Conservation (phyloP, 495 filamentous ascomycete species). For the Extremus antarcticus region DNA sequence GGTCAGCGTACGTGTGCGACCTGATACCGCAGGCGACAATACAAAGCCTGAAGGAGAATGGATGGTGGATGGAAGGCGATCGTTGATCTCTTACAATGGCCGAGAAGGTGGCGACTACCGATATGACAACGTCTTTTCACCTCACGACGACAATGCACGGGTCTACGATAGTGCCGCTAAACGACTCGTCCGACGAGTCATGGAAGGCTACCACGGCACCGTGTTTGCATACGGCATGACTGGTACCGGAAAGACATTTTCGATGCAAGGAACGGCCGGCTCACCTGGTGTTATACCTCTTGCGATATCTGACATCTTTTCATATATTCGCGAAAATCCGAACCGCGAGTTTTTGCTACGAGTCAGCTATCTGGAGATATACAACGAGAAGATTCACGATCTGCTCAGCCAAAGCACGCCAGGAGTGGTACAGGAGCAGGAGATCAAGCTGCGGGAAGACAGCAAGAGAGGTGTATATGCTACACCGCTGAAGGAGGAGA, state of each 20-base stretch:
- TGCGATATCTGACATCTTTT: constrained; percentile 97
- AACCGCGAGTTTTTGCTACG: constrained; percentile 88
- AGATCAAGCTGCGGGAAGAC: constrained; percentile 94
- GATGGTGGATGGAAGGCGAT: constrained; percentile 77
- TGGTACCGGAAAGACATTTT: constrained; percentile 96
- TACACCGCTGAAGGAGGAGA: constrained; percentile 92
- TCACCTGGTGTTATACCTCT: constrained; percentile 96
- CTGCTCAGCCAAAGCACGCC: constrained; percentile 61
- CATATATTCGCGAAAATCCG: constrained; percentile 93
- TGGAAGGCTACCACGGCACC: constrained; percentile 98
- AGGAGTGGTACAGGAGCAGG: constrained; percentile 41
- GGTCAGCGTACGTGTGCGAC: constrained; percentile 87
- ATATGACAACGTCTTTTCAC: constrained; percentile 94
- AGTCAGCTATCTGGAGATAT: constrained; percentile 97
- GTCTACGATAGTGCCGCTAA: constrained; percentile 93
- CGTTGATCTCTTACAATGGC: constrained; percentile 71
- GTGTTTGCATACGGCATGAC: constrained; percentile 99
- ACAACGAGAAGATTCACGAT: constrained; percentile 96
- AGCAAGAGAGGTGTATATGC: constrained; percentile 94
- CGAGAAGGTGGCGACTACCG: constrained; percentile 85
- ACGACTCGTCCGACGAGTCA: constrained; percentile 85
- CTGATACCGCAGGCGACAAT: constrained; percentile 59
- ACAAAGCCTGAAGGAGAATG: constrained; percentile 67
- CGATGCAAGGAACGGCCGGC: constrained; percentile 95
- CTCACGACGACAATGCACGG: constrained; percentile 81